Evolutionary conservation across 1,139 yeast species (phyloP), one percentile per base, ranked within the genome.

Genomic region (Candida neerlandica): DNA sequence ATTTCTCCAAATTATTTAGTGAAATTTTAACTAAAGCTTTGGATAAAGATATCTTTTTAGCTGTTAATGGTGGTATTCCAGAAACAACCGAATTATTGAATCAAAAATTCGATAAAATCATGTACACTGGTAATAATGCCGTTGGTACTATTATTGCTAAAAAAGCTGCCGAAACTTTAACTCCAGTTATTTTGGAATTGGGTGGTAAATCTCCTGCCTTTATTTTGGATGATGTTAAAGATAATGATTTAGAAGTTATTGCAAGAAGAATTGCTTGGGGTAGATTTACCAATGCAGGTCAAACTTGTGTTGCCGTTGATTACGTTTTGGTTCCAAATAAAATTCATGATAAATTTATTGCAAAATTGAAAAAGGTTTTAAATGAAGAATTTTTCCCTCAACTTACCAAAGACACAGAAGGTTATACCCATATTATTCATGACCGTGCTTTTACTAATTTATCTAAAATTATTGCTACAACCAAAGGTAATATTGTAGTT

Each of bases 161-260:
- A 53, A 88, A 88, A 45, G 97, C 97, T 0, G 96, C 96, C 6
- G 85, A 89, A 67, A 79, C 82, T 35, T 75, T 92, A 59, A 89
- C 96, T 1, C 98, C 98, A 0, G 80, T 80, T 18, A 70, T 88
- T 26, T 76, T 94, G 54, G 98, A 92, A 69, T 76, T 94, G 44
- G 98, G 98, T 46, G 97, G 97, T n/a, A 91, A 91, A 65, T 86
- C 94, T 3, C 97, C 97, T 0, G 89, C 82, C 0, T 77, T 91
- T 55, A 72, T 91, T 10, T 80, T 91, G 47, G 73, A 78, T 42
- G 74, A 79, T 45, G 72, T 80, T 44, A 57, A 58, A 7, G 79
- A 72, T 47, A 60, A 60, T 34, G 77, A 84, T 56, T 56, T 88
- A 46, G 66, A 69, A 18, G 66, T 75, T 0, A 76, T 88, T n/a